phyloP scores from a whole-genome alignment of 805 yeast genomes.

The Blastobotrys parvus region DNA sequence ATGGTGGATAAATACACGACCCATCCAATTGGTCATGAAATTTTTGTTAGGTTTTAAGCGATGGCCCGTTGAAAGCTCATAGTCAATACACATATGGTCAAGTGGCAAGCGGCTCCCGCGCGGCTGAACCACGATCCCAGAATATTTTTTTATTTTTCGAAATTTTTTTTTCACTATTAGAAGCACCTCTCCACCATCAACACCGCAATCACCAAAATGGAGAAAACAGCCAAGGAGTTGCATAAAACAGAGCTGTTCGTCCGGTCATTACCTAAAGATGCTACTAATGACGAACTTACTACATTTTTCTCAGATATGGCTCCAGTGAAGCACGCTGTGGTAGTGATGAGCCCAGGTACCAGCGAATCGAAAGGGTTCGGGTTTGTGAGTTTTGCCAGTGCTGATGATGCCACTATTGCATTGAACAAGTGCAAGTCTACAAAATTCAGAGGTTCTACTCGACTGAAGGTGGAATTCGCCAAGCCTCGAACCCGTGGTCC shows the following conservation, averaged over 20 bases:
- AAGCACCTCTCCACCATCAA: not conserved
- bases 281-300: slow-evolving; percentile 72
- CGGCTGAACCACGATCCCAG: not conserved
- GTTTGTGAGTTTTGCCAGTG: slow-evolving; percentile 78
- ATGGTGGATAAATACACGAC: slow-evolving; percentile 52
- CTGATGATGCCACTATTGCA: slow-evolving; percentile 78
- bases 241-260: slow-evolving; percentile 50
- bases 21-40: slow-evolving; percentile 43
- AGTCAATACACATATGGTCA: too few species aligned
- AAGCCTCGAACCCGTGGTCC: slow-evolving; percentile 74
- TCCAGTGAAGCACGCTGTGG: slow-evolving; percentile 91
- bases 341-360: slow-evolving; percentile 70
- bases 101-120: too few species aligned
- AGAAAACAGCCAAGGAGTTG: not conserved
- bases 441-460: slow-evolving; percentile 51
- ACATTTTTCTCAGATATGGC: slow-evolving; percentile 85
- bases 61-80: not conserved
- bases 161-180: too few species aligned
- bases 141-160: too few species aligned
- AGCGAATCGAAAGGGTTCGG: slow-evolving; percentile 85
- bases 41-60: slow-evolving; percentile 37
- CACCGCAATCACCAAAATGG: not conserved
- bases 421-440: slow-evolving; percentile 54
- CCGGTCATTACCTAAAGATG: slow-evolving; percentile 71
- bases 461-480: slow-evolving; percentile 77